Percentiles rank a stretch among this genome's conserved stretches.
phyloP scores from a whole-genome alignment of 2,329 filamentous ascomycete genomes.

The Paraphaeosphaeria minitans region DNA sequence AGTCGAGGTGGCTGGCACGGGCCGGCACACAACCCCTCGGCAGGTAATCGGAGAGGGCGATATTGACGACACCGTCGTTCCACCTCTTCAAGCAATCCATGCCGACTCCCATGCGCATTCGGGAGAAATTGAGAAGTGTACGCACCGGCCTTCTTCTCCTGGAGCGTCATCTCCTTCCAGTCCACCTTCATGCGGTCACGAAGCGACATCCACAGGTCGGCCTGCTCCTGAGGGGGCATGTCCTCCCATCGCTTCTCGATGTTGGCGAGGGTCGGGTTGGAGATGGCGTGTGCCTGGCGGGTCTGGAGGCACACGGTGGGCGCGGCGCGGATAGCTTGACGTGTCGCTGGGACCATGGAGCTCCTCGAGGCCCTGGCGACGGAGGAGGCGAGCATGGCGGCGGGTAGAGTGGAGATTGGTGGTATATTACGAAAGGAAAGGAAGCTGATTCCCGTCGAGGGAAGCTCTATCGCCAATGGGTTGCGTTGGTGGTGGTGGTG shows the following conservation, averaged over 20 bases:
- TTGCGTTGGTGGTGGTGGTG: constrained; percentile 38
- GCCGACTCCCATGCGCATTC: constrained; percentile 18
- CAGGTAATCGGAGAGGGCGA: constrained; percentile 25
- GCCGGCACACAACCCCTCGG: constrained; percentile 19
- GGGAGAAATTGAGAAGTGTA: constrained; percentile 41
- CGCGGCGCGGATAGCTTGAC: constrained; percentile 37
- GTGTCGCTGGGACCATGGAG: constrained; percentile 43
- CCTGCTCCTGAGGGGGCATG: constrained; percentile 98
- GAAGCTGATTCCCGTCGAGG: constrained; percentile 42
- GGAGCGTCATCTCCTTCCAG: constrained; percentile 92
- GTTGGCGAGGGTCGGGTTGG: constrained; percentile 94
- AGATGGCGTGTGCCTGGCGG: constrained; percentile 85
- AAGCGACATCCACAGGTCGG: constrained; percentile 97
- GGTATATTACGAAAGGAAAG: constrained; percentile 38
- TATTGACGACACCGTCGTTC: constrained; percentile 37
- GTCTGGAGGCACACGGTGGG: constrained; percentile 51
- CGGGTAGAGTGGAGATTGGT: constrained; percentile 44
- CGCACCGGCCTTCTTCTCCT: constrained; percentile 99
- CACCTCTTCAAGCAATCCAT: constrained; percentile 21
- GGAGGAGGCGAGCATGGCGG: constrained; percentile 48
- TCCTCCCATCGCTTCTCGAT: constrained; percentile 99
- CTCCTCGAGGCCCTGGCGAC: constrained; percentile 45
- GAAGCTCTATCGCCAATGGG: constrained; percentile 45
- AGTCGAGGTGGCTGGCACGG: constrained; percentile 14
- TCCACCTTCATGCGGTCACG: constrained; percentile 98